Conservation (phyloP, 2,329 filamentous ascomycete genomes). For the Helotiales sp. region DNA sequence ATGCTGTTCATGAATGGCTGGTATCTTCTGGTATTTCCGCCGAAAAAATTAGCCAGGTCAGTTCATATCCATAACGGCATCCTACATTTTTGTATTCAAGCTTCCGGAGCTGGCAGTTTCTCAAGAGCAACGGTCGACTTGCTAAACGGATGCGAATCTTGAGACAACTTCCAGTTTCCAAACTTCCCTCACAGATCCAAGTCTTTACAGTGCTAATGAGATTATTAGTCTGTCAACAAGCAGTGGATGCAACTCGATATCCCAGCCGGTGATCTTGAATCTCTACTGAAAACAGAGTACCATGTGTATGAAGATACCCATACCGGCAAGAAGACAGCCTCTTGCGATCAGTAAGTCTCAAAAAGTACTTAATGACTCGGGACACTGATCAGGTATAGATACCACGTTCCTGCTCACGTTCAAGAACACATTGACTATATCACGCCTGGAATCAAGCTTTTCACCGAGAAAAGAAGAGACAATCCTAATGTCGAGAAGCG, state of each 20-base stretch:
- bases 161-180: too few relatives aligned
- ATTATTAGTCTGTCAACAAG: conserved; percentile 41
- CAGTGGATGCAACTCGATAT: conserved; percentile 36
- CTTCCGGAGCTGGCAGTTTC: too few relatives aligned
- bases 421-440: conserved; percentile 34
- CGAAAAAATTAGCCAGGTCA: conserved; percentile 47
- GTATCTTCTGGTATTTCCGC: conserved; percentile 49
- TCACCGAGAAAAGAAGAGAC: conserved; percentile 44
- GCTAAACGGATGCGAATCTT: too few relatives aligned
- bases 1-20: conserved; percentile 54
- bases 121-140: too few relatives aligned
- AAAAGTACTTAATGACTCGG: too few relatives aligned
- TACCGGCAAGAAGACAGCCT: conserved; percentile 43
- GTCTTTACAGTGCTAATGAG: conserved; percentile 4
- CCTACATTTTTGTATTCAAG: too few relatives aligned
- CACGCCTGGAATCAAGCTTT: conserved; percentile 33
- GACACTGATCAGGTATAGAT: conserved; percentile 10
- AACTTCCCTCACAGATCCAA: conserved; percentile 36
- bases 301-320: conserved; percentile 43
- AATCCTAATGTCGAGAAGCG: conserved; percentile 16
- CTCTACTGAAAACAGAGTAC: conserved; percentile 52
- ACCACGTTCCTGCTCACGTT: conserved; percentile 30
- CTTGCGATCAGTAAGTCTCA: conserved; percentile 25
- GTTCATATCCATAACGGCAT: too few relatives aligned
- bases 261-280: conserved; percentile 42